Evolutionary conservation across 31 red algal species (phyloP).

Genomic region (Odonthalia washingtoniensis): DNA sequence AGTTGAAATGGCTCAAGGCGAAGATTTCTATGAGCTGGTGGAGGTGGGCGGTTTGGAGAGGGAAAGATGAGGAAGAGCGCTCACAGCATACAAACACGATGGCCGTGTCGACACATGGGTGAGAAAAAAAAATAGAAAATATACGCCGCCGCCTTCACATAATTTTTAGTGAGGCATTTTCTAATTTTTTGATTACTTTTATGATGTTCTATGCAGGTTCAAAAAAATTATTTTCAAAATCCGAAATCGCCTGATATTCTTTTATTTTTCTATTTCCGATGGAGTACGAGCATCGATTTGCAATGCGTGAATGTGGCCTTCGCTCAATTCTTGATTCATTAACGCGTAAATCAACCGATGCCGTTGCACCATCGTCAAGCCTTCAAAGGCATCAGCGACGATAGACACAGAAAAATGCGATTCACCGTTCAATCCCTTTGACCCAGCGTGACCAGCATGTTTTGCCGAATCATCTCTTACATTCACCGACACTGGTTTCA

Average conservation of each 20-base stretch:
- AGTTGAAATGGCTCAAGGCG: no score
- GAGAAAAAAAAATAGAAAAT: no score
- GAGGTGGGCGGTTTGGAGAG: no score
- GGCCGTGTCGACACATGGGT: no score
- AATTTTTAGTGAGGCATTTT: no score
- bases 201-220: no score
- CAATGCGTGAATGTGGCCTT: conserved; percentile 80
- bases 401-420: conserved; percentile 86
- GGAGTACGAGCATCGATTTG: conserved; percentile 80
- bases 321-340: conserved; percentile 80
- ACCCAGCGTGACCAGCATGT: conserved; percentile 87
- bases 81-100: no score
- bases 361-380: conserved; percentile 80
- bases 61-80: no score
- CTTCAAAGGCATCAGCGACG: conserved; percentile 83
- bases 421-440: conserved; percentile 71
- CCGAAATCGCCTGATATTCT: background rate
- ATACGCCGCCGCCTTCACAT: no score
- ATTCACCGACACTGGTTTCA: conserved; percentile 68
- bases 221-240: no score
- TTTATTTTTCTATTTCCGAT: conserved; percentile 54
- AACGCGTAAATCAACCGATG: conserved; percentile 92
- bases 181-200: no score
- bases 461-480: conserved; percentile 78
- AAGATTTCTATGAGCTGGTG: no score